phyloP scores from a whole-genome alignment of 495 filamentous ascomycete genomes.

The Monascus purpureus region DNA sequence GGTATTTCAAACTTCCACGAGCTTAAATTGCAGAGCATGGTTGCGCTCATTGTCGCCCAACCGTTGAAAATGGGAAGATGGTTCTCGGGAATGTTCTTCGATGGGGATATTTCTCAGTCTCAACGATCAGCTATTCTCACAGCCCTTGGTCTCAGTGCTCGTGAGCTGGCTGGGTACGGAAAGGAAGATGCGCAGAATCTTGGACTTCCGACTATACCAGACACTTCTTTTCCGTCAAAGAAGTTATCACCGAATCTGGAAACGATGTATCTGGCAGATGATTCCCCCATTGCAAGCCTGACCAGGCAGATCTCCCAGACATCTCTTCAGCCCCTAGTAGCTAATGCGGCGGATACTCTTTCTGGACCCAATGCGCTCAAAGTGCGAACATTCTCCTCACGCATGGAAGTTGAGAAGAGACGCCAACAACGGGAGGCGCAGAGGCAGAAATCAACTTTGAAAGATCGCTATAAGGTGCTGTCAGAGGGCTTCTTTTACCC shows the following conservation, averaged over 20 bases:
- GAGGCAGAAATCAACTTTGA: slow-evolving; percentile 43
- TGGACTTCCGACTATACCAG: slow-evolving; percentile 18
- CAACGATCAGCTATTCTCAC: slow-evolving; percentile 73
- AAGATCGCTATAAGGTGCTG: slow-evolving; percentile 62
- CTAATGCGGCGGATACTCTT: slow-evolving; percentile 46
- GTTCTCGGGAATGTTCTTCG: slow-evolving; percentile 76
- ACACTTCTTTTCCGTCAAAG: slow-evolving; percentile 60
- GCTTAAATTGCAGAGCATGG: slow-evolving; percentile 66
- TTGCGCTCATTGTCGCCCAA: slow-evolving; percentile 64
- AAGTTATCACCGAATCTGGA: slow-evolving; percentile 43
- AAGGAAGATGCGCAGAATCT: slow-evolving; percentile 40
- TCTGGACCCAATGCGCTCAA: slow-evolving; percentile 76
- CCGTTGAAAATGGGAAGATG: slow-evolving; percentile 67
- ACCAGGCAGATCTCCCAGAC: slow-evolving; percentile 46
- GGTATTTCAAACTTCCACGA: slow-evolving; percentile 48
- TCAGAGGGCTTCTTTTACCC: slow-evolving; percentile 71
- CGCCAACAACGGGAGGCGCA: slow-evolving; percentile 34
- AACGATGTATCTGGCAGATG: slow-evolving; percentile 29
- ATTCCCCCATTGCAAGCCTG: slow-evolving; percentile 46
- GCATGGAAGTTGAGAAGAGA: slow-evolving; percentile 54
- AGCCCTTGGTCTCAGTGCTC: slow-evolving; percentile 66
- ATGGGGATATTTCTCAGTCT: slow-evolving; percentile 75
- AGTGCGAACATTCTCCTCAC: slow-evolving; percentile 62
- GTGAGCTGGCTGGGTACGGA: slow-evolving; percentile 74
- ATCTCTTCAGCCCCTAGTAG: slow-evolving; percentile 69